Evolutionary conservation across 2,329 filamentous ascomycete species (phyloP), one percentile per base, ranked within the genome.

Genomic region (Fusarium sp.): DNA sequence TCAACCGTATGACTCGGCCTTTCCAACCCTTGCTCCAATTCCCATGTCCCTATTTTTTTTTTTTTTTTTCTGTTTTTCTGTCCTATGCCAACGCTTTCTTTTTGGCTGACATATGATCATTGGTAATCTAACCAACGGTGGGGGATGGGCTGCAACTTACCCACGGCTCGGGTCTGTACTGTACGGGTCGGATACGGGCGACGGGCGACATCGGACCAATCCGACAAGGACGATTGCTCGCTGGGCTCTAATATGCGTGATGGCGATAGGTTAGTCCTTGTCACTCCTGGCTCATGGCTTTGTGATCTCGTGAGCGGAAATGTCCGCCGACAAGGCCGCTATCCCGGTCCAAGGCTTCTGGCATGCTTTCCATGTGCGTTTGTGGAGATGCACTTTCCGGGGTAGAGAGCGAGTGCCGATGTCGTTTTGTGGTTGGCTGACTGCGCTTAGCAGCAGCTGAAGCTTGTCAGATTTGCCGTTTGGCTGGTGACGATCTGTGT

Each of bases 141-240:
- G 65, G 69, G 62, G 51, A 52, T 31, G 47, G 47, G 47, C 20
- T 20, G 33, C 47, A n/a, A 37, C 47, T 10, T 50, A n/a, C 26
- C 26, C 15, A 47, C 36, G 40, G 59, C 40, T 62, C 57, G 57
- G 57, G 36, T 55, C 57, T 26, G 45, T 46, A 56, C 38, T 50
- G 28, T 41, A 58, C 38, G 60, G 60, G 60, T 65, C 60, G 52
- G 62, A 34, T 38, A 47, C 28, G 36, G 45, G 28, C 20, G 28
- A 44, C 33, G 53, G 58, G 69, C 72, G 65, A 74, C 63, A 52
- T 72, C 72, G 72, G 71, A 72, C 72, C 72, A 74, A 74, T 74
- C 69, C 63, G 60, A 56, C 52, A 45, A 44, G 37, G 65, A 46
- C 59, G 57, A 69, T 74, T 74, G 38, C 13, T 54, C 7, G 31